Base-by-base conservation (phyloP, 2,329 filamentous ascomycete genomes). In the Fusarium miscanthi region DNA sequence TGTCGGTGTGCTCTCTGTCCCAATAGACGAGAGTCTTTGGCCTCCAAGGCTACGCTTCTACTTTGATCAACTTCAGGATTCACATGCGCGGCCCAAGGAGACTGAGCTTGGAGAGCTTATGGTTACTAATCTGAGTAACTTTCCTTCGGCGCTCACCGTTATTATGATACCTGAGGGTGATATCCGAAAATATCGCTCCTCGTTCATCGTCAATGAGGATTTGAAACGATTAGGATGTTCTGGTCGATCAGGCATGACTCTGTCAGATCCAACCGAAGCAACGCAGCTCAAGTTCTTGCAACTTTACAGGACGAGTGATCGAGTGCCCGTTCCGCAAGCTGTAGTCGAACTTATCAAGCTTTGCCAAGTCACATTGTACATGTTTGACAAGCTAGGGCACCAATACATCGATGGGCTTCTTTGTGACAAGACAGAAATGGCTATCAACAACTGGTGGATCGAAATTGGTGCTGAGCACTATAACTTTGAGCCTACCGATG, bases 361-460 rank as follows among this genome's bases (percentile, higher is more conserved):
- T 37, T 98, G 95, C 75, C 96, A 99, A 81, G 90, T 94, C 38
- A 94, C 96, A 1, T 84, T 99, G 66, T 92, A 93, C 78, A 85
- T 98, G 67, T 99, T 98, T 81, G 93, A 92, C 59, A 94, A 95
- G 80, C 85, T 98, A 10, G 91, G 93, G n/a, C 88, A 92, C 35
- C 93, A 95, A 73, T 98, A 97, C 79, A 93, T 94, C 12, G 96
- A 99, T 78, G 96, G 96, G 0, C 84, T 98, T 30, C 87, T 99
- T 6, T 99, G 96, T 80, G 96, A 99, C 82, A 87, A 96, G 46
- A 98, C 96, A 0, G 96, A 99, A 80, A 91, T 88, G 69, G 94
- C 95, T 4, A 90, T 98, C 76, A 92, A 91, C 69, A 93, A 98
- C 80, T 99, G 96, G 96, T 98, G 96, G 96, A 91, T 93, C 3